Percentiles rank a stretch among this genome's conserved stretches.
Evolutionary conservation across 2,329 filamentous ascomycete genomes (phyloP).

Genomic region (Mycosphaerelloides madeirae): DNA sequence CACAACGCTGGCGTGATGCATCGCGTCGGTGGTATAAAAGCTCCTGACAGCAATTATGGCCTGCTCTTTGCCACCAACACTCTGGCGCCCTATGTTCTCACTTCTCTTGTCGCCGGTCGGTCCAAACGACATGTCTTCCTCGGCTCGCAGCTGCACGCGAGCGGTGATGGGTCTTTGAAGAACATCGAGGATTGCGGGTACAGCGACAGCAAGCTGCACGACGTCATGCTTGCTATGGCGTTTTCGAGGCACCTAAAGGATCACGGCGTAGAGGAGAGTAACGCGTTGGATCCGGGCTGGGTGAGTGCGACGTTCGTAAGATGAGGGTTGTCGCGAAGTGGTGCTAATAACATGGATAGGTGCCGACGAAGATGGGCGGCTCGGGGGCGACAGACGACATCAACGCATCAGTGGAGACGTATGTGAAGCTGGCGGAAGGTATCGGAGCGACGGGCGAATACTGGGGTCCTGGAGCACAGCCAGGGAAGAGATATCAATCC

Average conservation of each 20-base stretch:
- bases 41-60: constrained; percentile 40
- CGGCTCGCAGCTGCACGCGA: constrained; percentile 48
- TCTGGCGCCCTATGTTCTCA: constrained; percentile 55
- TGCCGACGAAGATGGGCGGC: constrained; percentile 43
- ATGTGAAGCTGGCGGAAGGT: no score
- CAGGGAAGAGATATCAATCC: no score
- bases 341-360: no score
- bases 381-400: constrained; percentile 43
- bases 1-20: constrained; percentile 54
- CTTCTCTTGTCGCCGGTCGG: constrained; percentile 46
- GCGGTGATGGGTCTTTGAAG: constrained; percentile 42
- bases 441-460: no score
- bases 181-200: no score
- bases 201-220: constrained; percentile 50
- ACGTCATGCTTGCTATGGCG: constrained; percentile 52
- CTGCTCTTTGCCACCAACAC: constrained; percentile 54
- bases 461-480: no score
- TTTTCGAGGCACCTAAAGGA: constrained; percentile 46
- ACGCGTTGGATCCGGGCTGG: constrained; percentile 45
- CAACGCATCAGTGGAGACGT: no score
- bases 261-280: constrained; percentile 45
- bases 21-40: constrained; percentile 40
- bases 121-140: constrained; percentile 51
- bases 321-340: no score
- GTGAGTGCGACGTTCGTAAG: no score